Conservation (phyloP, 2,329 filamentous ascomycete genomes). For the Paraconiothyrium brasiliense region DNA sequence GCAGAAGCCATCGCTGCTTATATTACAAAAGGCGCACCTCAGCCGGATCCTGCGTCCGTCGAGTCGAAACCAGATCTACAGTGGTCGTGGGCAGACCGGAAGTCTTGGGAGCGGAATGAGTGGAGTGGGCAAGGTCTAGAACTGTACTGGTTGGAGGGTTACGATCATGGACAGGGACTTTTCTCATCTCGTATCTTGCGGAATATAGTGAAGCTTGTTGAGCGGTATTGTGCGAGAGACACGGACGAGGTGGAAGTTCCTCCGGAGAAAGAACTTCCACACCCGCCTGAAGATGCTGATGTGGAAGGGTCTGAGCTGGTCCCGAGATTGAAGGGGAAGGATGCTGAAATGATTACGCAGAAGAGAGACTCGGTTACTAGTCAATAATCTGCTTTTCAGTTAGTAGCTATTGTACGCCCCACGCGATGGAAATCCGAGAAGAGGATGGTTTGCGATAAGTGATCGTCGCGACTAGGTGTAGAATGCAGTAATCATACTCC, state of each 20-base stretch:
- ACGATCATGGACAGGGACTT: slow-evolving; percentile 68
- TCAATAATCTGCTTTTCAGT: no score
- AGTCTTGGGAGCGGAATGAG: slow-evolving; percentile 33
- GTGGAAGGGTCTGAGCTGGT: background rate
- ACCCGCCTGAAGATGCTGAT: background rate
- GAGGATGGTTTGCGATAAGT: no score
- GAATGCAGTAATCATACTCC: background rate
- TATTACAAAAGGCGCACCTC: slow-evolving; percentile 47
- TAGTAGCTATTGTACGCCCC: no score
- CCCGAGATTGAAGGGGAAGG: background rate
- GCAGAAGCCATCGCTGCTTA: slow-evolving; percentile 65
- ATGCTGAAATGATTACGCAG: background rate
- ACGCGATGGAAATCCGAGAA: no score
- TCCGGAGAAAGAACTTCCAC: background rate
- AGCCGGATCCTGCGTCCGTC: background rate
- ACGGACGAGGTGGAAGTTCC: background rate
- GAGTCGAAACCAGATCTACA: slow-evolving; percentile 2
- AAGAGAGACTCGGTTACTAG: background rate
- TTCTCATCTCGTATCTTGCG: slow-evolving; percentile 12
- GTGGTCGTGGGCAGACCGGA: slow-evolving; percentile 19
- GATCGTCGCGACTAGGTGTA: no score
- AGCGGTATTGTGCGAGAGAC: slow-evolving; percentile 12
- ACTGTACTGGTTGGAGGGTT: slow-evolving; percentile 64
- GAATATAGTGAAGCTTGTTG: slow-evolving; percentile 17
- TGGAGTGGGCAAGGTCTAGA: slow-evolving; percentile 58